These are phyloP conservation scores for Neltuma alba DNA, from an alignment of 306 rosid species.

Conservation along the genomic window DNA sequence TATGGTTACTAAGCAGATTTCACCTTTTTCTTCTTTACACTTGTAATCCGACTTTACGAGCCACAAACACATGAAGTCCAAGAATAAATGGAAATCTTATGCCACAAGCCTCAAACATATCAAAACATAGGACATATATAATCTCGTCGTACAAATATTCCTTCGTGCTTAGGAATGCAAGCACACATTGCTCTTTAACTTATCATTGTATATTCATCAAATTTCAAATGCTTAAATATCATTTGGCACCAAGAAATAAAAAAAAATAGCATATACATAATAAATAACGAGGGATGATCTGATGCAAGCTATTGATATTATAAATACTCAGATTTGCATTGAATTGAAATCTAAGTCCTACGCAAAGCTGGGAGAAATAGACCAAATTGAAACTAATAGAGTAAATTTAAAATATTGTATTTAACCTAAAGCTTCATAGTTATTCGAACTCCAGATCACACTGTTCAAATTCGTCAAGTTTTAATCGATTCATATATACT, in stretches of 20 bases:
- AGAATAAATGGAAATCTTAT: constrained; percentile 45
- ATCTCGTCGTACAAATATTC: constrained; percentile 27
- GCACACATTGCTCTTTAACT: background rate
- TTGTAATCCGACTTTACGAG: background rate
- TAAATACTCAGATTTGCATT: background rate
- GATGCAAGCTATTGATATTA: background rate
- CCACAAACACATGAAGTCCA: background rate
- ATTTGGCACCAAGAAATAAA: background rate
- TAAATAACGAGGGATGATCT: background rate
- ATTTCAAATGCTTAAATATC: background rate
- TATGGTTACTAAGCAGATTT: background rate
- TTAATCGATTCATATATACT: background rate
- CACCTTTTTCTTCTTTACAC: background rate
- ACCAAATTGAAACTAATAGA: background rate
- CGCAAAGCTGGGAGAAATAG: background rate
- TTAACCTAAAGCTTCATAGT: background rate
- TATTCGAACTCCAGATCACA: background rate
- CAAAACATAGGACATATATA: constrained; percentile 41
- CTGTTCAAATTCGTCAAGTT: background rate
- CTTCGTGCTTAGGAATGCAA: constrained; percentile 34
- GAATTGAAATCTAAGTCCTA: background rate
- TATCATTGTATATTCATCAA: too few relatives aligned
- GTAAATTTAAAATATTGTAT: background rate
- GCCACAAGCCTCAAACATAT: constrained; percentile 24
- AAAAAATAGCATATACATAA: too few relatives aligned